phyloP scores from a whole-genome alignment of 2,329 filamentous ascomycete genomes.

The Aspergillus awamori region DNA sequence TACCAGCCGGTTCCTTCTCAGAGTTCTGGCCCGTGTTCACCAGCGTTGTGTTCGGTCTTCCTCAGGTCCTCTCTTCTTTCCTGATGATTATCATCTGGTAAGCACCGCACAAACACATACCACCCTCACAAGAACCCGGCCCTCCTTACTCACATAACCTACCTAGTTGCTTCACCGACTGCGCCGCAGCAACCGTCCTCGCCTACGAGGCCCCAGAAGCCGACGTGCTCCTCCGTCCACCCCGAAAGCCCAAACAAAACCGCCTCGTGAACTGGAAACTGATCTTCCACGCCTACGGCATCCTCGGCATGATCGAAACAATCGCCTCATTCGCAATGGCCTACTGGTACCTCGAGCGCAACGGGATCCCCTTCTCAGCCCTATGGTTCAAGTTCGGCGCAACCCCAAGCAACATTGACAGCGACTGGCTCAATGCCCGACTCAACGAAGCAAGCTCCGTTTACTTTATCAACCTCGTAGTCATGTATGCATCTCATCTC shows the following conservation, averaged over 20 bases:
- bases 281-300: constrained; percentile 71
- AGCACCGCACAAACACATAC: constrained; percentile 14
- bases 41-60: constrained; percentile 71
- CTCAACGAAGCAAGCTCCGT: constrained; percentile 70
- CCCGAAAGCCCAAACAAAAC: constrained; percentile 69
- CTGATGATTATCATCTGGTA: constrained; percentile 70
- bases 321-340: constrained; percentile 64
- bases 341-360: constrained; percentile 62
- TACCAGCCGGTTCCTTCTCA: constrained; percentile 72
- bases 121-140: not conserved
- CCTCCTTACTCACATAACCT: not conserved
- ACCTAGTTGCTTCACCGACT: constrained; percentile 71
- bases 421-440: constrained; percentile 51
- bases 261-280: constrained; percentile 74
- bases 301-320: constrained; percentile 68
- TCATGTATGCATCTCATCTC: constrained; percentile 60
- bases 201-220: constrained; percentile 78
- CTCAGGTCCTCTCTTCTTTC: constrained; percentile 72
- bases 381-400: constrained; percentile 72
- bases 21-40: constrained; percentile 78
- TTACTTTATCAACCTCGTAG: constrained; percentile 78
- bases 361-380: constrained; percentile 66
- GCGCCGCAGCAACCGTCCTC: constrained; percentile 70
- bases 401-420: constrained; percentile 55
- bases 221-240: constrained; percentile 70